Conservation (phyloP, 306 rosid genomes). For the Quercus engelmannii region DNA sequence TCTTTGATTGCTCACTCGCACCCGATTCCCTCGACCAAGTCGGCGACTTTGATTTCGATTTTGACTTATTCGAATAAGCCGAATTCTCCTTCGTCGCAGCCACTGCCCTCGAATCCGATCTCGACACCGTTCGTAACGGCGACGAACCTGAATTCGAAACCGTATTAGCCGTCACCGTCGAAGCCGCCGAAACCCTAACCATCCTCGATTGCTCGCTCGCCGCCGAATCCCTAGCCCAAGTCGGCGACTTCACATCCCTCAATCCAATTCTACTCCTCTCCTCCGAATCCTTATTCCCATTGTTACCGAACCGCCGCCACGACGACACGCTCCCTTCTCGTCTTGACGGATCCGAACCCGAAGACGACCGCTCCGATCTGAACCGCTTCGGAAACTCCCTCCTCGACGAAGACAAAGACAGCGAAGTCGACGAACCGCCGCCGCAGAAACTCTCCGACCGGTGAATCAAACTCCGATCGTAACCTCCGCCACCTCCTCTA, state of each 20-base stretch:
- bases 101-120: neutral
- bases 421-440: neutral
- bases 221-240: slow-evolving; percentile 79
- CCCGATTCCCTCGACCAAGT: slow-evolving; percentile 52
- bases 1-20: slow-evolving; percentile 59
- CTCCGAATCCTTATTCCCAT: slow-evolving; percentile 73
- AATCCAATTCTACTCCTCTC: slow-evolving; percentile 25
- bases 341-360: slow-evolving; percentile 51
- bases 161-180: slow-evolving; percentile 58
- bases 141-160: neutral
- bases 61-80: neutral
- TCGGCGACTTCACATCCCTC: slow-evolving; percentile 73
- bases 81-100: neutral
- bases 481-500: slow-evolving; percentile 39
- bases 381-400: slow-evolving; percentile 92
- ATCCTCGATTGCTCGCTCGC: slow-evolving; percentile 82
- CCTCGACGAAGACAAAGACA: slow-evolving; percentile 23
- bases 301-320: slow-evolving; percentile 66
- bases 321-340: slow-evolving; percentile 84
- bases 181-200: slow-evolving; percentile 60
- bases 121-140: neutral
- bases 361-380: slow-evolving; percentile 69
- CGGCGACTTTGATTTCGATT: slow-evolving; percentile 51
- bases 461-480: slow-evolving; percentile 58
- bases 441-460: slow-evolving; percentile 89